Conservation (phyloP, 2,329 filamentous ascomycete genomes). For the Thermochaetoides dissita region DNA sequence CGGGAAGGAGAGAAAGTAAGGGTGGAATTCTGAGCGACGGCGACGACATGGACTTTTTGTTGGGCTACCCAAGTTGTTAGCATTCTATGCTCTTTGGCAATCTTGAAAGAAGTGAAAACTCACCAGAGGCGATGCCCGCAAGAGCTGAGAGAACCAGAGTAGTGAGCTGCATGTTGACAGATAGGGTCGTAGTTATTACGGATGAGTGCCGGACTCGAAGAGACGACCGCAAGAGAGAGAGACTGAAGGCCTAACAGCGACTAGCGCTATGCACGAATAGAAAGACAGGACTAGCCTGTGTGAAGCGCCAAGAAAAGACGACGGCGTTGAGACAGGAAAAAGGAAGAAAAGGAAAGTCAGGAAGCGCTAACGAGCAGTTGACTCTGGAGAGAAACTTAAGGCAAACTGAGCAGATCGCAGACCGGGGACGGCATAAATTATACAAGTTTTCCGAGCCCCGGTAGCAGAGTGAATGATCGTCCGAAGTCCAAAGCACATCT, state of each 20-base stretch:
- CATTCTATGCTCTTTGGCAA: background rate
- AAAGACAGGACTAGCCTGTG: slow-evolving; percentile 34
- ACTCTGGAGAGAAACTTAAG: slow-evolving; percentile 16
- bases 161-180: slow-evolving; percentile 38
- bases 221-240: slow-evolving; percentile 10
- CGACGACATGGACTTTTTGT: slow-evolving; percentile 37
- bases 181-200: background rate
- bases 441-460: slow-evolving; percentile 21
- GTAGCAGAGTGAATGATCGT: slow-evolving; percentile 24
- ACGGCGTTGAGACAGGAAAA: slow-evolving; percentile 14
- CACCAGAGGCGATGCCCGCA: slow-evolving; percentile 32
- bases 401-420: slow-evolving; percentile 13
- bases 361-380: too few species aligned
- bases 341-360: slow-evolving; percentile 5
- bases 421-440: slow-evolving; percentile 25
- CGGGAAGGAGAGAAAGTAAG: slow-evolving; percentile 53
- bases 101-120: background rate
- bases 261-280: slow-evolving; percentile 28
- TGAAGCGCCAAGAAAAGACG: slow-evolving; percentile 20
- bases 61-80: slow-evolving; percentile 12
- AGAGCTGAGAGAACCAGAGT: slow-evolving; percentile 33
- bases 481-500: slow-evolving; percentile 13
- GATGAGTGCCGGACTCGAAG: slow-evolving; percentile 10
- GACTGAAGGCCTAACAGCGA: slow-evolving; percentile 19
- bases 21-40: slow-evolving; percentile 33